Evolutionary conservation across 2,329 filamentous ascomycete genomes (phyloP).

Genomic region (Dactylellina cionopaga): DNA sequence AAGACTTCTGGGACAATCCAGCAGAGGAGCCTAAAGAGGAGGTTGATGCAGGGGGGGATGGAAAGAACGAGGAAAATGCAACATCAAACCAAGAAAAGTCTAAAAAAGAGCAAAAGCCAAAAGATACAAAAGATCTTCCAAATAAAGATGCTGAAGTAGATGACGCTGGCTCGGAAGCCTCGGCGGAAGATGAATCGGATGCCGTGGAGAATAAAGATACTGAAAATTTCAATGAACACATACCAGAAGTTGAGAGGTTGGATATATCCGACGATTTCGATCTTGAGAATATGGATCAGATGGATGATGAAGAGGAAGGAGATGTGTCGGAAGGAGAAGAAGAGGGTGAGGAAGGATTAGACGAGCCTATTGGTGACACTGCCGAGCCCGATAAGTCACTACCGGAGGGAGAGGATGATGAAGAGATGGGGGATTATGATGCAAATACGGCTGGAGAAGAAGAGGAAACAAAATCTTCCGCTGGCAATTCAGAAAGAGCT

Average conservation of each 20-base stretch:
- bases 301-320: slow-evolving; percentile 65
- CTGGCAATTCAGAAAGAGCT: slow-evolving; percentile 60
- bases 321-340: slow-evolving; percentile 70
- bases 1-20: slow-evolving; percentile 95
- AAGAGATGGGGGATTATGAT: slow-evolving; percentile 66
- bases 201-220: slow-evolving; percentile 69
- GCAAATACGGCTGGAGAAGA: slow-evolving; percentile 64
- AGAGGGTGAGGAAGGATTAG: slow-evolving; percentile 62
- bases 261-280: slow-evolving; percentile 90
- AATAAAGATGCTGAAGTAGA: slow-evolving; percentile 71
- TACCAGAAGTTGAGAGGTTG: slow-evolving; percentile 81
- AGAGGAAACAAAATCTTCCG: slow-evolving; percentile 68
- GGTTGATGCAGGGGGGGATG: slow-evolving; percentile 62
- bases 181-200: slow-evolving; percentile 53
- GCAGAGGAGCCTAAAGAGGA: slow-evolving; percentile 62
- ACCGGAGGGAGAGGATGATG: slow-evolving; percentile 62
- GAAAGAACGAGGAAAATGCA: slow-evolving; percentile 56
- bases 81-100: slow-evolving; percentile 61
- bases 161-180: slow-evolving; percentile 57
- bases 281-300: slow-evolving; percentile 73
- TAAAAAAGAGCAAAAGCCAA: slow-evolving; percentile 59
- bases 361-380: slow-evolving; percentile 58
- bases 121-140: slow-evolving; percentile 68
- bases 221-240: slow-evolving; percentile 76
- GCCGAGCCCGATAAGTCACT: slow-evolving; percentile 64